Percentiles rank a stretch among this genome's conserved stretches.
These are phyloP conservation scores for Metschnikowia colocasiae DNA, from an alignment of 805 yeast genomes.

Conservation along the genomic window DNA sequence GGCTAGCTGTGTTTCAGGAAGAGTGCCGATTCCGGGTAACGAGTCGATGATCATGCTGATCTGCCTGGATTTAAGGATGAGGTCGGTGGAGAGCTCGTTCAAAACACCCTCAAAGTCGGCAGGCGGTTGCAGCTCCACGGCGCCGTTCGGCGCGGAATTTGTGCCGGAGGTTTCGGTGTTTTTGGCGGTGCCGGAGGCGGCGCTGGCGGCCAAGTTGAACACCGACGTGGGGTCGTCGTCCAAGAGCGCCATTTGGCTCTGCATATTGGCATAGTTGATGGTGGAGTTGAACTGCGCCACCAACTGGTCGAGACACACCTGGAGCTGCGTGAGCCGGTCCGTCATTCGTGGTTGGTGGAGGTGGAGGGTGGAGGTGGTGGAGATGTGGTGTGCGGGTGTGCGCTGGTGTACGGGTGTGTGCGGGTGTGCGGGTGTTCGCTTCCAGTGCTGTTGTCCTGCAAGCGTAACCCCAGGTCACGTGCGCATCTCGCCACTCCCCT, in stretches of 20 bases:
- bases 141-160: constrained; percentile 16
- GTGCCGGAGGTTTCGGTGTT: constrained; percentile 15
- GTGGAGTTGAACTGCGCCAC: constrained; percentile 79
- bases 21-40: constrained; percentile 88
- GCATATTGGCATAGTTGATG: constrained; percentile 56
- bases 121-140: constrained; percentile 5
- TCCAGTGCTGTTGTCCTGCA: too few relatives aligned
- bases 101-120: constrained; percentile 43
- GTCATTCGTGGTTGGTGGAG: constrained; percentile 42
- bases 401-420: not conserved
- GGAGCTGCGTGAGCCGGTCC: constrained; percentile 86
- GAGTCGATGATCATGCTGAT: constrained; percentile 81
- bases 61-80: constrained; percentile 82
- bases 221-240: constrained; percentile 64
- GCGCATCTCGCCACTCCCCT: not conserved
- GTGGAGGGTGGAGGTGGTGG: too few relatives aligned
- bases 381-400: not conserved
- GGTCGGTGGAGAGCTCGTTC: constrained; percentile 78
- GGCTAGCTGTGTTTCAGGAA: constrained; percentile 67
- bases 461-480: constrained; percentile 2
- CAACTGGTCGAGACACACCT: constrained; percentile 78
- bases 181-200: constrained; percentile 43
- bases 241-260: constrained; percentile 35
- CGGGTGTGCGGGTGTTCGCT: not conserved
- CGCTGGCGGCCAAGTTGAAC: constrained; percentile 58